Evolutionary conservation across 2,329 filamentous ascomycete genomes (phyloP).

Genomic region (Whalleya microplaca): DNA sequence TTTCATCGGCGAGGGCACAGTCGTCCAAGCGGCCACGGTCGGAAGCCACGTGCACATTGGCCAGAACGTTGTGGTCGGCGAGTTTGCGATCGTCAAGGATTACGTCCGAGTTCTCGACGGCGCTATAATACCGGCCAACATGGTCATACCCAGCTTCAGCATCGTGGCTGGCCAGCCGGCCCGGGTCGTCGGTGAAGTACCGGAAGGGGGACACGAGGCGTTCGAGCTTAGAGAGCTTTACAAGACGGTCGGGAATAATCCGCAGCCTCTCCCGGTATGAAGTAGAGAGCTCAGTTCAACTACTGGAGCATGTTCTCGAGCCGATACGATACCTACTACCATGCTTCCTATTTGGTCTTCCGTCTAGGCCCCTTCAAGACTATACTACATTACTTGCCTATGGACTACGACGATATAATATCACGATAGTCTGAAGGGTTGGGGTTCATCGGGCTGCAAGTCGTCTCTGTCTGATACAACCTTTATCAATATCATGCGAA

Average conservation of each 20-base stretch:
- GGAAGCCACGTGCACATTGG: slow-evolving; percentile 88
- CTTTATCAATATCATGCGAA: no score
- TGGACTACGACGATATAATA: not conserved
- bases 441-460: not conserved
- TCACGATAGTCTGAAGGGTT: not conserved
- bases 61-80: slow-evolving; percentile 73
- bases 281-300: not conserved
- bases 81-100: slow-evolving; percentile 92
- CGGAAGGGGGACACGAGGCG: slow-evolving; percentile 68
- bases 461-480: not conserved
- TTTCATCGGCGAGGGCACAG: slow-evolving; percentile 75
- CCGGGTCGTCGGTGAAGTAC: slow-evolving; percentile 78
- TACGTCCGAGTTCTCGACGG: slow-evolving; percentile 87
- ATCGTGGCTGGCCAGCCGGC: slow-evolving; percentile 86
- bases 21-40: slow-evolving; percentile 82
- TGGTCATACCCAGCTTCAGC: slow-evolving; percentile 91
- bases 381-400: not conserved
- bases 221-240: slow-evolving; percentile 69
- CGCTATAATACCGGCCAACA: slow-evolving; percentile 80
- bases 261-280: slow-evolving; percentile 43
- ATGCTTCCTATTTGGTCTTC: not conserved
- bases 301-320: not conserved
- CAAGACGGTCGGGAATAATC: slow-evolving; percentile 65
- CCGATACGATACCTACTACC: not conserved
- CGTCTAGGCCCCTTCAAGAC: not conserved